Percentiles rank a stretch among this genome's conserved stretches.
Evolutionary conservation across 2,329 filamentous ascomycete genomes (phyloP).

Genomic region (Fusarium succisae): DNA sequence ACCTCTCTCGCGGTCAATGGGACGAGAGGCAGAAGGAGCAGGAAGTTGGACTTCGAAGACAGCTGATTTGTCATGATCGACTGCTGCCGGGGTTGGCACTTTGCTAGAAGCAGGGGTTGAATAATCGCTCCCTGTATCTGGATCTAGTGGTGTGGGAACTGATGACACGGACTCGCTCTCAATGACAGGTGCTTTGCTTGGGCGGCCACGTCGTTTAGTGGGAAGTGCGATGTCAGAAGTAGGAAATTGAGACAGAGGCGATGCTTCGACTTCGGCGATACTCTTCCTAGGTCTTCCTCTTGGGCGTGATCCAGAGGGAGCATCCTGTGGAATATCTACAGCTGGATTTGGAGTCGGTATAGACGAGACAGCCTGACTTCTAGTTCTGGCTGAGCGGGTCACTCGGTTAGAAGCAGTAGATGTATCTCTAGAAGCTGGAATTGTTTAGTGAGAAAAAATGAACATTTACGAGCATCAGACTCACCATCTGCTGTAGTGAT

Average conservation of each 20-base stretch:
- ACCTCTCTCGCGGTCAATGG: constrained; percentile 43
- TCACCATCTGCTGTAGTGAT: constrained; percentile 33
- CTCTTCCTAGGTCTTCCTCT: constrained; percentile 42
- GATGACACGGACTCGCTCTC: constrained; percentile 47
- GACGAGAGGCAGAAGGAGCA: constrained; percentile 19
- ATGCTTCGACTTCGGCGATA: constrained; percentile 2
- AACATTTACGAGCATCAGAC: not conserved
- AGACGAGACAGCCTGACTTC: constrained; percentile 18
- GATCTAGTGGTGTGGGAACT: constrained; percentile 43
- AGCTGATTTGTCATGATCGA: constrained; percentile 32
- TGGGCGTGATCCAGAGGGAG: not conserved
- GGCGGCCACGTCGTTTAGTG: constrained; percentile 28
- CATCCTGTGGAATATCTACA: not conserved
- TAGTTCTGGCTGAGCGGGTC: constrained; percentile 41
- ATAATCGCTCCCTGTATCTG: constrained; percentile 46
- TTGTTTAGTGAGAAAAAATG: constrained; percentile 5
- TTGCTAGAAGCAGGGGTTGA: constrained; percentile 52
- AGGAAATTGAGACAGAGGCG: not conserved
- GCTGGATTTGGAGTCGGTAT: not conserved
- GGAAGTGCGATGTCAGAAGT: not conserved
- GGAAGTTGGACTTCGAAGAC: constrained; percentile 46
- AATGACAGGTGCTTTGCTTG: constrained; percentile 25
- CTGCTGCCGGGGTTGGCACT: constrained; percentile 47
- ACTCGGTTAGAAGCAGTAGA: constrained; percentile 33
- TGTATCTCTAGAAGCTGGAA: constrained; percentile 28